Conservation (phyloP, 257 asterid species). For the Verbena officinalis region DNA sequence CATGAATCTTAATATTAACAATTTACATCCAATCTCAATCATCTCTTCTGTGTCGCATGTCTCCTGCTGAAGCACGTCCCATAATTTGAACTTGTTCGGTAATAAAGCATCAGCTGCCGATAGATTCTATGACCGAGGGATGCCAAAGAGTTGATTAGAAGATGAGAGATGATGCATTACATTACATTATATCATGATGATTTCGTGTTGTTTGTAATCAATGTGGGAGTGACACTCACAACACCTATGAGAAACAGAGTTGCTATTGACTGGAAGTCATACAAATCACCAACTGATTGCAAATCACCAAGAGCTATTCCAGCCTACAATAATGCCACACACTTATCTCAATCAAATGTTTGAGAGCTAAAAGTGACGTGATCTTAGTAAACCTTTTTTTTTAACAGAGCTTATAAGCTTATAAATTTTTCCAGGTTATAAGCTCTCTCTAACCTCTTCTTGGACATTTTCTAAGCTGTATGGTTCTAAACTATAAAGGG, state of each 20-base stretch:
- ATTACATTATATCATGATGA: conserved; percentile 24
- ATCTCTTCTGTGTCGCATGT: conserved; percentile 23
- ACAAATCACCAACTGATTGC: conserved; percentile 89
- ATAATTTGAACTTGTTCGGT: conserved; percentile 17
- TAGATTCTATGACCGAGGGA: no score
- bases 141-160: conserved; percentile 20
- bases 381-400: no score
- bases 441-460: no score
- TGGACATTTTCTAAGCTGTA: no score
- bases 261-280: conserved; percentile 82
- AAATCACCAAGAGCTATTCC: conserved; percentile 91
- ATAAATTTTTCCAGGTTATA: no score
- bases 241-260: conserved; percentile 86
- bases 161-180: background rate
- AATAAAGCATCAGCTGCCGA: conserved; percentile 10
- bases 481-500: no score
- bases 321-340: conserved; percentile 54
- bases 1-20: conserved; percentile 18
- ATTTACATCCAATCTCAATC: conserved; percentile 26
- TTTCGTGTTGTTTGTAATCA: conserved; percentile 57
- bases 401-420: no score
- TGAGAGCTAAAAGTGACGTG: no score
- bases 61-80: conserved; percentile 16
- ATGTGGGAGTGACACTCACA: conserved; percentile 69
- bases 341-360: background rate